These are phyloP conservation scores for Calocybe indica DNA, from an alignment of 768 basidiomycete genomes.

Conservation along the genomic window DNA sequence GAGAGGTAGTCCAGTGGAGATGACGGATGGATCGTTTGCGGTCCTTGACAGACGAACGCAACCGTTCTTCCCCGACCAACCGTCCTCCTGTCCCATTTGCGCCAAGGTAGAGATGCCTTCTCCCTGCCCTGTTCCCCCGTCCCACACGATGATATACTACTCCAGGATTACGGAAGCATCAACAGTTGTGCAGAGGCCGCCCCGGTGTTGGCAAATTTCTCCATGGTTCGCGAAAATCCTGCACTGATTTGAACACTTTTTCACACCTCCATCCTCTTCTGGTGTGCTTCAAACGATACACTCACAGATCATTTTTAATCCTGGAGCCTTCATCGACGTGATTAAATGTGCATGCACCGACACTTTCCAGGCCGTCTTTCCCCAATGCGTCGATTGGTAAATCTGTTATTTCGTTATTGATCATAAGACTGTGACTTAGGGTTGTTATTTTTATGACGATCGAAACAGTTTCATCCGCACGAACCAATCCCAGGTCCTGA, in stretches of 20 bases:
- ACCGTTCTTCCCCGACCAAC: constrained; percentile 47
- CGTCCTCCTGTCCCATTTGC: constrained; percentile 57
- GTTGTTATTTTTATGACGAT: neutral
- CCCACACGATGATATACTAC: neutral
- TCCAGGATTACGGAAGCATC: constrained; percentile 45
- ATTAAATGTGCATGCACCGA: constrained; percentile 59
- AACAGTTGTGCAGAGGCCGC: constrained; percentile 52
- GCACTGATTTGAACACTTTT: neutral
- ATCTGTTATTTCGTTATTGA: neutral
- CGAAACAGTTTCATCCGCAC: constrained; percentile 46
- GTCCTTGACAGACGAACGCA: constrained; percentile 10
- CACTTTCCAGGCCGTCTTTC: constrained; percentile 39
- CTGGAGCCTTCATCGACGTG: constrained; percentile 53
- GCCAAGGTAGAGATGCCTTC: constrained; percentile 27
- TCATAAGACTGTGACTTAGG: too few species aligned
- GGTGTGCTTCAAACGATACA: neutral
- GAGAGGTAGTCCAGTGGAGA: too few species aligned
- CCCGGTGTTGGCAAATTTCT: constrained; percentile 51
- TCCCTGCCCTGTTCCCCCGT: neutral
- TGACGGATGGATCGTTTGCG: too few species aligned
- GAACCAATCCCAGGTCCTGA: constrained; percentile 46
- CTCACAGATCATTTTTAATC: constrained; percentile 54
- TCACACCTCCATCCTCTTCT: neutral
- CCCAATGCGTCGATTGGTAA: constrained; percentile 67
- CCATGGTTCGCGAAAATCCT: constrained; percentile 30